Conservation (phyloP, 2,329 filamentous ascomycete genomes). For the Nemania sp. region DNA sequence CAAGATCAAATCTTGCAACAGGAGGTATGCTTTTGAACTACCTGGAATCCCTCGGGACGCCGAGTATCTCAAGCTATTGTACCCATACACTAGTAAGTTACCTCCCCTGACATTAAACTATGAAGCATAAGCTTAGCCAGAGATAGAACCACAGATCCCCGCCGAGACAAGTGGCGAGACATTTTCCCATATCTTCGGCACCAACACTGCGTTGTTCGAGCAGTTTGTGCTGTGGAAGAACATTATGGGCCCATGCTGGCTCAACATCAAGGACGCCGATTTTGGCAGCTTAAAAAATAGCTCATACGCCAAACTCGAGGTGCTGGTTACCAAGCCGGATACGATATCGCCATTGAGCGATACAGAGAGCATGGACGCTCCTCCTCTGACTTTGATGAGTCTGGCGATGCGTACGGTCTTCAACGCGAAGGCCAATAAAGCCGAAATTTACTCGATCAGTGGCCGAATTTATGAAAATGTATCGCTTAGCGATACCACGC, state of each 20-base stretch:
- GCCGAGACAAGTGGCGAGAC: constrained; percentile 77
- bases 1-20: constrained; percentile 87
- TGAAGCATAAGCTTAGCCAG: constrained; percentile 25
- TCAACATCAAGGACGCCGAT: constrained; percentile 84
- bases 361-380: constrained; percentile 78
- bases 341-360: constrained; percentile 74
- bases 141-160: constrained; percentile 67
- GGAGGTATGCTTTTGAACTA: constrained; percentile 96
- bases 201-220: constrained; percentile 91
- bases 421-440: constrained; percentile 91
- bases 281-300: constrained; percentile 86
- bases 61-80: constrained; percentile 93
- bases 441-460: constrained; percentile 90
- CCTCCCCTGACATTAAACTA: background rate
- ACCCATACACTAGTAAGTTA: constrained; percentile 78
- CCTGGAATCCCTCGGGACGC: constrained; percentile 83
- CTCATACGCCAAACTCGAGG: constrained; percentile 95
- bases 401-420: constrained; percentile 84
- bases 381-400: constrained; percentile 95
- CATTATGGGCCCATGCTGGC: constrained; percentile 98
- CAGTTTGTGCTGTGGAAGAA: constrained; percentile 99
- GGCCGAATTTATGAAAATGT: constrained; percentile 92
- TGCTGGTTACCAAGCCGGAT: constrained; percentile 77
- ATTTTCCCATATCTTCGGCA: constrained; percentile 91
- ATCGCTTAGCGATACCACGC: constrained; percentile 81